Conservation (phyloP, 768 basidiomycete genomes). For the Boletus rubescentipes region DNA sequence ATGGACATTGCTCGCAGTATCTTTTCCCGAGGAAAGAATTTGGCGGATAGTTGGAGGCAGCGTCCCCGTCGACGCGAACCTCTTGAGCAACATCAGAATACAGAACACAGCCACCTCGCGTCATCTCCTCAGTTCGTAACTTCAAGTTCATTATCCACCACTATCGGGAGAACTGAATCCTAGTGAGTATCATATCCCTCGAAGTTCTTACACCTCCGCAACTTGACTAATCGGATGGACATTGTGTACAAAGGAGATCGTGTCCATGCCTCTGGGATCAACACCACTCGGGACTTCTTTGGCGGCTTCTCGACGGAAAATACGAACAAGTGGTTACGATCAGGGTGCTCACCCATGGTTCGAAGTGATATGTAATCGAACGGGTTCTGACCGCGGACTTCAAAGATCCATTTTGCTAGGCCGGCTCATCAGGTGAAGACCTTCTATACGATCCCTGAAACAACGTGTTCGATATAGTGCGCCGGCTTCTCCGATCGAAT, state of each 20-base stretch:
- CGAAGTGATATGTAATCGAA: too few species aligned
- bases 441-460: too few species aligned
- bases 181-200: constrained; percentile 45
- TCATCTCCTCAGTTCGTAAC: too few species aligned
- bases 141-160: too few species aligned
- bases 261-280: too few species aligned
- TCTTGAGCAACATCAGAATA: constrained; percentile 26
- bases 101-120: constrained; percentile 39
- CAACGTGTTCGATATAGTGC: too few species aligned
- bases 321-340: constrained; percentile 78
- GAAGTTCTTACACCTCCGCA: neutral
- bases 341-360: constrained; percentile 33
- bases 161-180: constrained; percentile 71
- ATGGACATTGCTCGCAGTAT: constrained; percentile 22
- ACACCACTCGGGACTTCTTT: too few species aligned
- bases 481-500: too few species aligned
- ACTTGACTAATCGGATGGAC: neutral
- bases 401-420: too few species aligned
- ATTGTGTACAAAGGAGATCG: constrained; percentile 49
- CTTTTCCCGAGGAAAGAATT: constrained; percentile 29
- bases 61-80: constrained; percentile 27
- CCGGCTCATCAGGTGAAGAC: too few species aligned
- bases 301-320: constrained; percentile 66
- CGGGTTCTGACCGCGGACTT: too few species aligned
- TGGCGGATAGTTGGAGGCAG: constrained; percentile 38